Base-by-base conservation (phyloP, 257 asterid genomes). In the Solanum rostratum region DNA sequence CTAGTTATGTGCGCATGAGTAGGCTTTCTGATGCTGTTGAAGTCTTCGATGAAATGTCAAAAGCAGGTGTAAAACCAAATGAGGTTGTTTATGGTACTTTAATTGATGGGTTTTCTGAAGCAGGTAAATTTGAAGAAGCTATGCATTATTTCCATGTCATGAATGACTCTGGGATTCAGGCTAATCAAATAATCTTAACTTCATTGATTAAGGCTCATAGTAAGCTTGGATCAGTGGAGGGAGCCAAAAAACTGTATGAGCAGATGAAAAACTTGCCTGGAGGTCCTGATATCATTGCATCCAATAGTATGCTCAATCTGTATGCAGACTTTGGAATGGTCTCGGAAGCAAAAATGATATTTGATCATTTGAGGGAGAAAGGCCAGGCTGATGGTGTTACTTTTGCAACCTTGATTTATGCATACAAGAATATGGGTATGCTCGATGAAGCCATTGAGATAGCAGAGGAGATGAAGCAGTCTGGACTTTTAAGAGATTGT, bases 361-460 rank as follows among this genome's bases (percentile, higher is more conserved):
- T 89, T 83, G 88, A 88, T 84, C 45, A 85, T 82, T 83, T 96
- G 88, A 87, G 87, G 87, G 89, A 87, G 86, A 88, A 81, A 85
- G 87, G 87, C 9, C 59, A 71, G 80, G 99, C 97, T 1, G 97
- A 96, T 63, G 95, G 92, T 82, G 93, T 93, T 65, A 93, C 98
- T 3, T 96, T 92, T 54, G 95, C 97, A 5, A 93, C 97, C 54
- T 93, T 96, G 98, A 96, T 94, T 89, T 90, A 92, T 84, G 96
- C 86, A 39, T 94, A 93, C 84, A 93, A 90, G 92, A 96, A 92
- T 89, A 90, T 93, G 98, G 98, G 98, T 66, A 93, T 93, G 99
- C 93, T 92, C 19, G 92, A 92, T 33, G 92, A 93, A 86, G 98
- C 97, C 84, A 86, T 95, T 78, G 93, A 88, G 57, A 92, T 96